Conservation (phyloP, 352 stramenopile species). For the Pilasporangium apinafurcum region DNA sequence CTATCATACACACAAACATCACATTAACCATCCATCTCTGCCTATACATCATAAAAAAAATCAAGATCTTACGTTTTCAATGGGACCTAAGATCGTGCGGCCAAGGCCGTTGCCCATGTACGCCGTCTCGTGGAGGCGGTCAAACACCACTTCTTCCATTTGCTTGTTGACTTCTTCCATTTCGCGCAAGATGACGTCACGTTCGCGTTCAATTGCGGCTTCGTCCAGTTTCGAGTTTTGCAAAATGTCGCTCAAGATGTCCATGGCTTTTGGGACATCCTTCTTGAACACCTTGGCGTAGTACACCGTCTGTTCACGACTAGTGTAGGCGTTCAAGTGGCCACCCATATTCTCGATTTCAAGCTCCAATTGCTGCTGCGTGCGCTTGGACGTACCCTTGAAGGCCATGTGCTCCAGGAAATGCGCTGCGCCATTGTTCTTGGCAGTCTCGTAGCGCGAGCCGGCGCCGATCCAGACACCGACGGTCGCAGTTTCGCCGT, state of each 20-base stretch:
- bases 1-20: conserved; percentile 14
- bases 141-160: conserved; percentile 97
- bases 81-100: conserved; percentile 98
- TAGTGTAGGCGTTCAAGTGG: conserved; percentile 99
- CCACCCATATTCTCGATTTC: conserved; percentile 99
- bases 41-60: too few relatives aligned
- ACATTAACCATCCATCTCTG: too few relatives aligned
- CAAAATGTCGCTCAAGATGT: conserved; percentile 99
- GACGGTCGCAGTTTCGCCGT: conserved; percentile 97
- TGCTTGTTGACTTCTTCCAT: conserved; percentile 99
- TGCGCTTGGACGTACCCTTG: conserved; percentile 97
- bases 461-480: conserved; percentile 96
- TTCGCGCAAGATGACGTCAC: conserved; percentile 99
- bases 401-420: conserved; percentile 99
- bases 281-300: conserved; percentile 99
- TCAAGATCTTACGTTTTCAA: conserved; percentile 98
- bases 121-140: conserved; percentile 98
- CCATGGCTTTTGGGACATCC: conserved; percentile 95
- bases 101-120: conserved; percentile 97
- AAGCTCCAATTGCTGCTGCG: conserved; percentile 97
- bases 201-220: conserved; percentile 94
- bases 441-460: conserved; percentile 96
- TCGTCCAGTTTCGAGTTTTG: conserved; percentile 98
- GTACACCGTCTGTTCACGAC: conserved; percentile 99
- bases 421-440: conserved; percentile 99